Conservation (phyloP, 371 early-diverging fungal species). For the Mucor velutinosus region DNA sequence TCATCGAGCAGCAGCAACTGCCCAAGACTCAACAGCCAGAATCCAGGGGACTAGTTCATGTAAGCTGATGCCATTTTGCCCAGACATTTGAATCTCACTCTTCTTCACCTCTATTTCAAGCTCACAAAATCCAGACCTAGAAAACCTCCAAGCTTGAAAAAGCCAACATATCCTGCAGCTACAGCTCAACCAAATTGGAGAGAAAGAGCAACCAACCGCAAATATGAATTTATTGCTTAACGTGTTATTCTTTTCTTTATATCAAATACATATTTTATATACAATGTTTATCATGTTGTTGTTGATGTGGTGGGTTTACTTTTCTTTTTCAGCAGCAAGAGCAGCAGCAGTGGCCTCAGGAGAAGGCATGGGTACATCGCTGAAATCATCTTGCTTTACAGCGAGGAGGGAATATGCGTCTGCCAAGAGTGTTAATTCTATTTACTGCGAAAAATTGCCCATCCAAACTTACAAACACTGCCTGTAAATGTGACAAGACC, state of each 20-base stretch:
- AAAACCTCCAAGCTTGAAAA: constrained; percentile 27
- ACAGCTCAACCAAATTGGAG: constrained; percentile 30
- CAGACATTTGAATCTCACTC: neutral
- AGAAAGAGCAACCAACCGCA: constrained; percentile 11
- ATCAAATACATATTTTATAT: constrained; percentile 3
- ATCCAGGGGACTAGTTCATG: constrained; percentile 11
- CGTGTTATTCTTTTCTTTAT: neutral
- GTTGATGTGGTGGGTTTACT: neutral
- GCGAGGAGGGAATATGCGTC: constrained; percentile 59
- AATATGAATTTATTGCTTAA: constrained; percentile 8
- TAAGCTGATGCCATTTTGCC: constrained; percentile 7
- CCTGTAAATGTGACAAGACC: constrained; percentile 51
- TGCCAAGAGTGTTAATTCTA: constrained; percentile 9
- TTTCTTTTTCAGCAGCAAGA: constrained; percentile 27
- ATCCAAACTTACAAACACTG: constrained; percentile 52
- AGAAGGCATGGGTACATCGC: constrained; percentile 55
- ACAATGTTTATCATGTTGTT: neutral
- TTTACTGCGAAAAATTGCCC: neutral
- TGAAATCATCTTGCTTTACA: constrained; percentile 64
- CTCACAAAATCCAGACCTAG: constrained; percentile 23
- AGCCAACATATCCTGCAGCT: constrained; percentile 19
- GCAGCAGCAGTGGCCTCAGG: constrained; percentile 39
- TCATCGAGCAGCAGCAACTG: neutral
- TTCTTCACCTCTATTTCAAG: constrained; percentile 5
- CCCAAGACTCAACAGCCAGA: neutral